A percentile compares a stretch with the other conserved stretches of the same genome.
These are phyloP conservation scores for Diplocarpon rosae DNA, from an alignment of 2,329 filamentous ascomycete genomes.

Conservation along the genomic window DNA sequence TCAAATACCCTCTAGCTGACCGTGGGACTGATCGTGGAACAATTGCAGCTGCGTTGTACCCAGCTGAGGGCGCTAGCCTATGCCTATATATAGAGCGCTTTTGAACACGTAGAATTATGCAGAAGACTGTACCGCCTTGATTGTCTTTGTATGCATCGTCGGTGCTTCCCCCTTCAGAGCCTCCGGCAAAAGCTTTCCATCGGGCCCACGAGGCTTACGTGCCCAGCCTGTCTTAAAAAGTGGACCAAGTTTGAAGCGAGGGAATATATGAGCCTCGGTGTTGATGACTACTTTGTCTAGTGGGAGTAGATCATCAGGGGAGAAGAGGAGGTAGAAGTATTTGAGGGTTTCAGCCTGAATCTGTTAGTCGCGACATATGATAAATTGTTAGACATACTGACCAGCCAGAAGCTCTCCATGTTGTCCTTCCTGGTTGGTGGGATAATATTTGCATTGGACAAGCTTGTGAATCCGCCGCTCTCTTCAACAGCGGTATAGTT, in stretches of 20 bases:
- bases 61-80: too few relatives aligned
- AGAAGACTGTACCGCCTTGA: too few relatives aligned
- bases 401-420: conserved; percentile 99
- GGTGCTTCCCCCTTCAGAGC: conserved; percentile 9
- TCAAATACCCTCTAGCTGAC: too few relatives aligned
- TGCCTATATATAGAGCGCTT: too few relatives aligned
- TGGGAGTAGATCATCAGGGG: conserved; percentile 68
- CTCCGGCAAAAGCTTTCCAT: conserved; percentile 25
- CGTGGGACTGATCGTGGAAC: too few relatives aligned
- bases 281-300: conserved; percentile 86
- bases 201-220: conserved; percentile 47
- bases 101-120: too few relatives aligned
- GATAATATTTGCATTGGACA: conserved; percentile 61
- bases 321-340: conserved; percentile 94
- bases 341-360: conserved; percentile 84
- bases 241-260: conserved; percentile 70
- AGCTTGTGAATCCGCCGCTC: conserved; percentile 69
- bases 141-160: conserved; percentile 5
- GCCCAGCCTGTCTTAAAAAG: conserved; percentile 75
- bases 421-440: conserved; percentile 69
- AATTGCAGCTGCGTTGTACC: too few relatives aligned
- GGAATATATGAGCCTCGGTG: conserved; percentile 87
- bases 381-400: conserved; percentile 33
- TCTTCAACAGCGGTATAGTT: conserved; percentile 72
- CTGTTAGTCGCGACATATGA: conserved; percentile 9